Conservation (phyloP, 805 yeast species). For the Maudiozyma turicensis region DNA sequence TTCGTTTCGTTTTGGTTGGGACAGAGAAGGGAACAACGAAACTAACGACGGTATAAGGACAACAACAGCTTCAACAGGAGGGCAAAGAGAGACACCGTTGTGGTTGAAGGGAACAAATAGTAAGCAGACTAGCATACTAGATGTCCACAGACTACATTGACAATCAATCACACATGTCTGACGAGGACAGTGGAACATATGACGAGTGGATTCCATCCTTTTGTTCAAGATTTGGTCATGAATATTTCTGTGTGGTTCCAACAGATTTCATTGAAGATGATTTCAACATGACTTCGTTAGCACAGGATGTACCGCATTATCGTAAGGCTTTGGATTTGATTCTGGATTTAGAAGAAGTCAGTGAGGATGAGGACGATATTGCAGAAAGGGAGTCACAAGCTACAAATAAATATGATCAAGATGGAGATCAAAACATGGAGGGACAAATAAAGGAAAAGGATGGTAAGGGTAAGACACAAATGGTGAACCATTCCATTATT, state of each 20-base stretch:
- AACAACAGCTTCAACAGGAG: background rate
- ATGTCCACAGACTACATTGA: conserved; percentile 20
- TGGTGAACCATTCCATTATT: conserved; percentile 49
- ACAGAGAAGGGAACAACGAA: too few species aligned
- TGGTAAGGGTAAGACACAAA: conserved; percentile 29
- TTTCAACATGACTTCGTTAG: conserved; percentile 85
- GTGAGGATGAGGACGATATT: conserved; percentile 30
- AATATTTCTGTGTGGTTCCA: conserved; percentile 84
- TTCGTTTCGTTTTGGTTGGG: too few species aligned
- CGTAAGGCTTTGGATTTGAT: conserved; percentile 87
- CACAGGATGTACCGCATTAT: conserved; percentile 79
- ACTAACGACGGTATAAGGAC: too few species aligned
- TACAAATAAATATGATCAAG: conserved; percentile 8
- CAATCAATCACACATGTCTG: conserved; percentile 18
- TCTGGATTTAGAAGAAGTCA: conserved; percentile 59
- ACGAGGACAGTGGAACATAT: conserved; percentile 25
- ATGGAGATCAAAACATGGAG: background rate
- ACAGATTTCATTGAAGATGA: conserved; percentile 94
- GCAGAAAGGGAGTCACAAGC: background rate
- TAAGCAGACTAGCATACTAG: background rate
- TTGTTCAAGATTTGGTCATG: conserved; percentile 73
- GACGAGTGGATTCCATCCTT: conserved; percentile 79
- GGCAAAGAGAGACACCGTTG: background rate
- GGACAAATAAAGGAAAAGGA: background rate
- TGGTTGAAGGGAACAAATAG: background rate